Conservation (phyloP, 805 yeast species). For the Metschnikowia lochheadii region DNA sequence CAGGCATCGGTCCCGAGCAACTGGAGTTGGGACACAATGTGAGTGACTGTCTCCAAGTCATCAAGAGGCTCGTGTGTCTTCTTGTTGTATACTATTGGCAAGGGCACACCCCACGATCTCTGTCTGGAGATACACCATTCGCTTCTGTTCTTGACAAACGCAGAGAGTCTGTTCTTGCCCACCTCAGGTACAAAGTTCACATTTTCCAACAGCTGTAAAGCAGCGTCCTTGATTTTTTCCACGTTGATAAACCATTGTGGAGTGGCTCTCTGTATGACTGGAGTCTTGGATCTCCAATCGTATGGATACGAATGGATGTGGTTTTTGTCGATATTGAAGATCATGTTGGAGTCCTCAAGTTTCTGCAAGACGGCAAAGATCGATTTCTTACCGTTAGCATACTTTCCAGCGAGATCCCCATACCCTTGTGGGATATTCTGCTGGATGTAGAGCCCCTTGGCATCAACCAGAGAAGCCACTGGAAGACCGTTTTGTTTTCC, state of each 20-base stretch:
- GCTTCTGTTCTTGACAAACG: constrained; percentile 71
- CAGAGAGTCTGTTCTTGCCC: constrained; percentile 64
- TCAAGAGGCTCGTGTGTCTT: constrained; percentile 62
- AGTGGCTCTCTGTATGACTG: constrained; percentile 91
- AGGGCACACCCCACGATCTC: constrained; percentile 97
- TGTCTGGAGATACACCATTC: constrained; percentile 99
- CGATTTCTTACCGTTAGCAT: constrained; percentile 17
- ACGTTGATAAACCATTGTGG: constrained; percentile 97
- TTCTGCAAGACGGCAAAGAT: constrained; percentile 32
- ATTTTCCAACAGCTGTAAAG: constrained; percentile 52
- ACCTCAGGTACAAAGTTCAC: constrained; percentile 73
- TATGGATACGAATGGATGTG: constrained; percentile 87
- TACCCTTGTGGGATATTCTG: constrained; percentile 46
- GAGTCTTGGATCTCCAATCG: constrained; percentile 95
- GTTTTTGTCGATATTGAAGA: constrained; percentile 44
- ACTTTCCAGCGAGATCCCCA: constrained; percentile 17
- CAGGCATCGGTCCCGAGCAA: constrained; percentile 70
- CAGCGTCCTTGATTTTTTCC: constrained; percentile 60
- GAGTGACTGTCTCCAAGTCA: constrained; percentile 49
- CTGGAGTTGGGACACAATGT: constrained; percentile 54
- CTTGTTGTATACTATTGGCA: constrained; percentile 69
- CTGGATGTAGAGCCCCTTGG: constrained; percentile 61
- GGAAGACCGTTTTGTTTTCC: constrained; percentile 55
- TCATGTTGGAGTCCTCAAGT: constrained; percentile 41
- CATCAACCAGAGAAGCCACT: constrained; percentile 76